phyloP scores from a whole-genome alignment of 768 basidiomycete genomes.

The Saitozyma podzolica region DNA sequence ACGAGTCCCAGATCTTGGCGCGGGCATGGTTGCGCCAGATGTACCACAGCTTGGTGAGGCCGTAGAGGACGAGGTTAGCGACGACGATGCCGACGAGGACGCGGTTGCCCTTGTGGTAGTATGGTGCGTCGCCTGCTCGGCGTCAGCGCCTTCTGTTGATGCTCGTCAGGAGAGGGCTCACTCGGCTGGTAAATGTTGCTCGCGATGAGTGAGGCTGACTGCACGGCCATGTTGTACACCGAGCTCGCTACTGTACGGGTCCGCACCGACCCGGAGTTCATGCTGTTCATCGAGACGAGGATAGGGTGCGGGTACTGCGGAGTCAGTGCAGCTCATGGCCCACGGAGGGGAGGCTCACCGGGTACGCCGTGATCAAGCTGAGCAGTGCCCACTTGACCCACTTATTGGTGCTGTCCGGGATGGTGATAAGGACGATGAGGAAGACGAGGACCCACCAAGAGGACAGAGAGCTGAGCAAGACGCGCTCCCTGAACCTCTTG shows the following conservation, averaged over 20 bases:
- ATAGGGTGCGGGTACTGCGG: slow-evolving; percentile 32
- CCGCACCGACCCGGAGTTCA: slow-evolving; percentile 63
- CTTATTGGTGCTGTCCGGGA: slow-evolving; percentile 44
- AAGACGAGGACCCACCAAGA: slow-evolving; percentile 67
- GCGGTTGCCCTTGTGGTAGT: slow-evolving; percentile 65
- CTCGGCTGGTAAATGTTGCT: slow-evolving; percentile 61
- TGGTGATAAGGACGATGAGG: slow-evolving; percentile 61
- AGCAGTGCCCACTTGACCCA: slow-evolving; percentile 33
- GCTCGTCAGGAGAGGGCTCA: not conserved
- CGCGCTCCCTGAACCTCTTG: slow-evolving; percentile 62
- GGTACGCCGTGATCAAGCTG: slow-evolving; percentile 59
- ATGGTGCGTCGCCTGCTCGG: slow-evolving; percentile 17
- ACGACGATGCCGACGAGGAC: slow-evolving; percentile 60
- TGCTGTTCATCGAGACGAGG: slow-evolving; percentile 30
- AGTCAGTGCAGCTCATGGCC: slow-evolving; percentile 51
- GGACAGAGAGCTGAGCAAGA: slow-evolving; percentile 59
- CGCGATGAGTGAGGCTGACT: slow-evolving; percentile 53
- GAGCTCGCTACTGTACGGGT: slow-evolving; percentile 58
- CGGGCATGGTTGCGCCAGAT: slow-evolving; percentile 58
- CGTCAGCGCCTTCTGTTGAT: slow-evolving; percentile 7
- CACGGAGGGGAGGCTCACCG: slow-evolving; percentile 51
- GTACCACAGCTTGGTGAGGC: slow-evolving; percentile 62
- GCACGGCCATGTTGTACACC: slow-evolving; percentile 69
- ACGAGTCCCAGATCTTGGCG: slow-evolving; percentile 60
- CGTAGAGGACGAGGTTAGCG: slow-evolving; percentile 62